These are phyloP conservation scores for Amauroascus verrucosus DNA, from an alignment of 2,329 filamentous ascomycete species.

Conservation along the genomic window DNA sequence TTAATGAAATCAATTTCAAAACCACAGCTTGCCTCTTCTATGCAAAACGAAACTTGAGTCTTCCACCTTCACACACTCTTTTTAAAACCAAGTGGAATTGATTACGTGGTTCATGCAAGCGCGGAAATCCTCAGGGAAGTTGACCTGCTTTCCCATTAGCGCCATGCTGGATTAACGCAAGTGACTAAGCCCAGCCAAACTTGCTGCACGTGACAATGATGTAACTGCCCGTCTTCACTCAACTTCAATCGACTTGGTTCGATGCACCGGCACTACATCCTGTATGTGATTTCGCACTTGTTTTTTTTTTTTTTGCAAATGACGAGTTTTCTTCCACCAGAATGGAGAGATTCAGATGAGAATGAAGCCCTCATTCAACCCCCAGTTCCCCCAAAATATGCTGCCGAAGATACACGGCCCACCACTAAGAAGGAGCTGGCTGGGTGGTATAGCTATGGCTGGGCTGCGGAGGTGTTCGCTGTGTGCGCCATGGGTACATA, in stretches of 20 bases:
- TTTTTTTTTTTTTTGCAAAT: background rate
- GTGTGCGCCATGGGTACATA: conserved; percentile 65
- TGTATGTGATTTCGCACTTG: background rate
- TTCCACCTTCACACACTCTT: no score
- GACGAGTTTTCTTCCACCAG: background rate
- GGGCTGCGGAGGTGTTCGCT: conserved; percentile 92
- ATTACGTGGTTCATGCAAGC: no score
- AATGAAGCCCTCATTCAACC: conserved; percentile 3
- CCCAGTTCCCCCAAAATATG: background rate
- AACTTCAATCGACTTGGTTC: background rate
- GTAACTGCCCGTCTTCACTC: background rate
- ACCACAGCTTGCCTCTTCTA: no score
- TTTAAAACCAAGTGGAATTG: no score
- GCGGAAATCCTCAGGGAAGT: no score
- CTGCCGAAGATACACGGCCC: conserved; percentile 65
- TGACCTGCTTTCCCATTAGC: background rate
- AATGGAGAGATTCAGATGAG: conserved; percentile 7
- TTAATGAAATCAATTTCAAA: background rate
- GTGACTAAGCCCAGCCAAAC: background rate
- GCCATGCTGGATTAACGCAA: background rate
- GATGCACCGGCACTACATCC: background rate
- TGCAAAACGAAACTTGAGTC: background rate
- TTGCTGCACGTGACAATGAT: background rate
- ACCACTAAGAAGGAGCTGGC: conserved; percentile 79
- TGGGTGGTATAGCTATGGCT: conserved; percentile 94